Percentiles rank a stretch among this genome's conserved stretches.
These are phyloP conservation scores for Cicer yamashitae DNA, from an alignment of 306 rosid species.

Conservation along the genomic window DNA sequence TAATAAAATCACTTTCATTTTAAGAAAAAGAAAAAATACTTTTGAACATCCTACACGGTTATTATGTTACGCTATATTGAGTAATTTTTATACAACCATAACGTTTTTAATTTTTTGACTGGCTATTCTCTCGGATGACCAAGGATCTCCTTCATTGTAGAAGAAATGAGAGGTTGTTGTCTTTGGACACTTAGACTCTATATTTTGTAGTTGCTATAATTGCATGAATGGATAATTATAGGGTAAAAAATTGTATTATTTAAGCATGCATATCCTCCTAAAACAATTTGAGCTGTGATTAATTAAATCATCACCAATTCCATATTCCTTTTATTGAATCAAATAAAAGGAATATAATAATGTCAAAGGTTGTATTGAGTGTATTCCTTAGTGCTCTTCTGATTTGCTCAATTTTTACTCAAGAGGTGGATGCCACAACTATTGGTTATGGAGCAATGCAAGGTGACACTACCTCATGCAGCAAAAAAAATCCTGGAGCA, in stretches of 20 bases:
- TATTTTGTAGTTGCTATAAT: neutral
- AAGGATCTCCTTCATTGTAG: neutral
- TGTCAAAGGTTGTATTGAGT: constrained; percentile 5
- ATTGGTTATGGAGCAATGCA: neutral
- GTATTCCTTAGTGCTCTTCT: neutral
- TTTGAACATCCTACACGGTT: too few species aligned
- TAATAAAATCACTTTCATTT: too few species aligned
- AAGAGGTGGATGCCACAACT: neutral
- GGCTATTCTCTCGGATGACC: neutral
- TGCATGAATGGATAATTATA: neutral
- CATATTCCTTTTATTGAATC: too few species aligned
- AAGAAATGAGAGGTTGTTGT: neutral
- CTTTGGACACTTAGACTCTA: neutral
- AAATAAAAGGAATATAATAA: neutral
- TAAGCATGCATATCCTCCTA: neutral
- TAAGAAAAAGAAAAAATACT: too few species aligned
- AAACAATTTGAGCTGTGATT: neutral
- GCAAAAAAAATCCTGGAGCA: neutral
- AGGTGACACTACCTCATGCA: neutral
- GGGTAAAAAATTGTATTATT: neutral
- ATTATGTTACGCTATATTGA: too few species aligned
- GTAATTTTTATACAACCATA: neutral
- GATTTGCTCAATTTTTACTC: neutral
- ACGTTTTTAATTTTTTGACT: neutral
- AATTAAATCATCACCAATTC: too few species aligned